Evolutionary conservation across 106 monocot species (phyloP).

Genomic region (Narthecium ossifragum): DNA sequence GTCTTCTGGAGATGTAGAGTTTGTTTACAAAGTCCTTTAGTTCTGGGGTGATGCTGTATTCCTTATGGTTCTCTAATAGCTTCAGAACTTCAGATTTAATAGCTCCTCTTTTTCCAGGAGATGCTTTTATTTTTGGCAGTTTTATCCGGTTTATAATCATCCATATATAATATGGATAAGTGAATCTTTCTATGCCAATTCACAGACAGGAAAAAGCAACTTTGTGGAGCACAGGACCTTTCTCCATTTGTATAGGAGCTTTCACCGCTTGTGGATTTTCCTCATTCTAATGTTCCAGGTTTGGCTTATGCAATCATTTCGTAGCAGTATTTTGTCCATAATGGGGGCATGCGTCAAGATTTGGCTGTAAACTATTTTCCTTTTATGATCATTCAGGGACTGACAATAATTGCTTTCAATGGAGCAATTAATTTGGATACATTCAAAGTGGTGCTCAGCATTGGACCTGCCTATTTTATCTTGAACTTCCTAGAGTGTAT

Average conservation of each 20-base stretch:
- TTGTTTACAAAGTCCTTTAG: no score
- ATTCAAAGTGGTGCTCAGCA: conserved; percentile 73
- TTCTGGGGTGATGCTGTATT: no score
- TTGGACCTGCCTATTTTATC: conserved; percentile 82
- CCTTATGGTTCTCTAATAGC: no score
- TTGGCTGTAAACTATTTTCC: not conserved
- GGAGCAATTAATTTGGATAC: conserved; percentile 73
- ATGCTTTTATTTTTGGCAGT: no score
- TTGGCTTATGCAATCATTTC: no score
- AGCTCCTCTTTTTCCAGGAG: no score
- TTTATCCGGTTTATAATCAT: no score
- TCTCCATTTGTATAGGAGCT: conserved; percentile 91
- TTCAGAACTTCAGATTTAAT: no score
- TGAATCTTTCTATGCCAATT: conserved; percentile 1
- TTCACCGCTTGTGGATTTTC: conserved; percentile 97
- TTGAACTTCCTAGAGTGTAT: conserved; percentile 87
- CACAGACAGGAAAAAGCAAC: conserved; percentile 81
- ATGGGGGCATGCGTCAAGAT: not conserved
- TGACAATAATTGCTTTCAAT: conserved; percentile 77
- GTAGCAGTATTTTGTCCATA: no score
- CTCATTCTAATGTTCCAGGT: conserved; percentile 97
- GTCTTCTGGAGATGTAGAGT: no score
- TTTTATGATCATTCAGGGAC: conserved; percentile 35
- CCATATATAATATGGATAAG: no score
- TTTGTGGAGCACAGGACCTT: conserved; percentile 99